Base-by-base conservation (phyloP, 768 basidiomycete genomes). In the Terana coerulea region DNA sequence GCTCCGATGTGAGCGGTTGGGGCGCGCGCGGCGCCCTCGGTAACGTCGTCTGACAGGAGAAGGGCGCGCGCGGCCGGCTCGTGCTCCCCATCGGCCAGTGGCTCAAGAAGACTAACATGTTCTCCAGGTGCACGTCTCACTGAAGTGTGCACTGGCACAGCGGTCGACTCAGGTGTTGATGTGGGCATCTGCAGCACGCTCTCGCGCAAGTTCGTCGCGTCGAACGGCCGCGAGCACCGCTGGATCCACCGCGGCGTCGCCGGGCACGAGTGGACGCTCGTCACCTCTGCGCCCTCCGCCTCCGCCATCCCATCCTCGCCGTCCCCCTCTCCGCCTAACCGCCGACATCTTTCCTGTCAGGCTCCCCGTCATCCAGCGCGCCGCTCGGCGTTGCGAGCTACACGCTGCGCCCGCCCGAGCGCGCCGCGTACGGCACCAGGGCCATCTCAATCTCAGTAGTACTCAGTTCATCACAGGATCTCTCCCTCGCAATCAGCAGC, bases 201-300 rank as follows among this genome's bases (percentile, higher is more conserved):
- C 54, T 78, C 78, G 37, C 68, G 87, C 39, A 87, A 85, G 64
- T 90, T 89, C 56, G 69, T 65, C 41, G 86, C 76, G 14, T 81
- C 81, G 34, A 84, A 88, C 62, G 85, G 85, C 29, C 73, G 73
- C 24, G 86, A 88, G 60, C 88, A 88, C 58, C 74, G 74, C 63
- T 90, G 87, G 87, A 75, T 76, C 25, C 71, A 80, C 65, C 74
- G 74, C 26, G 71, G 70, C 34, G 64, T 75, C 26, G 71, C 73
- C 7, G 81, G 76, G 15, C 85, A 87, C 52, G 85, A 88, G 68
- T 90, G 87, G 87, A 74, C 26, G 17, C 45, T 22, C 29, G 19
- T n/a, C 41, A n/a, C n/a, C n/a, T n/a, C n/a, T n/a, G n/a, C n/a
- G n/a, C n/a, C n/a, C n/a, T n/a, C n/a, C n/a, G n/a, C n/a, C n/a